phyloP scores from a whole-genome alignment of 192 early-diverging fungal genomes.

The Coemansia sp. region DNA sequence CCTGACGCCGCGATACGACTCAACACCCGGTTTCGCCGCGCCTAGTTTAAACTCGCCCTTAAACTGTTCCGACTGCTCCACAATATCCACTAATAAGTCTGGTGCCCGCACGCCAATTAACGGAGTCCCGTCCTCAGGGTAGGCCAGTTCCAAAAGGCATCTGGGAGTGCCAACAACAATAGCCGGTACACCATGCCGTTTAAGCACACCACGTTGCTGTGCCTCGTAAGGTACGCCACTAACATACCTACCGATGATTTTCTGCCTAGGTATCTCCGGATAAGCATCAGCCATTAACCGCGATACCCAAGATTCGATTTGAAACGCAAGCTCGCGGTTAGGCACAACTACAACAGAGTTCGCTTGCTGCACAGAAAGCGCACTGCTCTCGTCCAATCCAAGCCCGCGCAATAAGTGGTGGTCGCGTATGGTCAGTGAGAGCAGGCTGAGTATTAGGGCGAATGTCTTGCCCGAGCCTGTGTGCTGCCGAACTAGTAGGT shows the following conservation, averaged over 20 bases:
- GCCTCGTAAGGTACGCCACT: conserved; percentile 23
- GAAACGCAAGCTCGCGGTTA: conserved; percentile 49
- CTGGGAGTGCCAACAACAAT: conserved; percentile 35
- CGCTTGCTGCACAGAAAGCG: background rate
- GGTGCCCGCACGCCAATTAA: background rate
- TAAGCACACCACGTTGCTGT: conserved; percentile 15
- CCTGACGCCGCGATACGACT: conserved; percentile 18
- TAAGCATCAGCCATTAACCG: conserved; percentile 19
- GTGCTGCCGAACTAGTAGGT: conserved; percentile 26
- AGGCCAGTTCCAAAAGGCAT: conserved; percentile 19
- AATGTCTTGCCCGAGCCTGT: conserved; percentile 47
- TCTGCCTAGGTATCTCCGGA: conserved; percentile 7
- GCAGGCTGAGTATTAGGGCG: conserved; percentile 7
- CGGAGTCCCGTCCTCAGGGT: background rate
- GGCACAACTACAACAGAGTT: conserved; percentile 40
- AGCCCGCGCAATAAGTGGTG: conserved; percentile 12
- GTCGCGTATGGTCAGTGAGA: conserved; percentile 23
- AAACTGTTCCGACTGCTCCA: too few relatives aligned
- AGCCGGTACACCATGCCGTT: conserved; percentile 35
- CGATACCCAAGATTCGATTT: conserved; percentile 31
- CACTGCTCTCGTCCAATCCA: background rate
- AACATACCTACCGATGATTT: conserved; percentile 37
- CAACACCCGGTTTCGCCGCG: background rate
- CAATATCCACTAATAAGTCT: background rate
- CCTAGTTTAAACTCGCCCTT: too few relatives aligned